Conservation (phyloP, 495 filamentous ascomycete genomes). For the Durotheca rogersii region DNA sequence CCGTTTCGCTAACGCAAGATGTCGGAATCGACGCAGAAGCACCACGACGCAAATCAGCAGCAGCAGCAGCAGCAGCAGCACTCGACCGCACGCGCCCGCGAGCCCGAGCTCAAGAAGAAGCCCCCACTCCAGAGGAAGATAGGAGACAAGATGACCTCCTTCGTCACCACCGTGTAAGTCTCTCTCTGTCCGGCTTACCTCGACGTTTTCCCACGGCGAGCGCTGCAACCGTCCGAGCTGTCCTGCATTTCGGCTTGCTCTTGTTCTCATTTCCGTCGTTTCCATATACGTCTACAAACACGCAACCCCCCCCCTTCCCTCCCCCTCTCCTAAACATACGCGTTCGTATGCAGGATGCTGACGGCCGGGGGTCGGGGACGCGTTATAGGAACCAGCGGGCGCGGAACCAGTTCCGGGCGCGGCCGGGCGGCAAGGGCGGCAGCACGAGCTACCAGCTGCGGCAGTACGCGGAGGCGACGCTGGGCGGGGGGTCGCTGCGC, state of each 20-base stretch:
- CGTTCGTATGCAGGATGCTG: too few species aligned
- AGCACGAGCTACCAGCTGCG: conserved; percentile 93
- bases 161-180: conserved; percentile 54
- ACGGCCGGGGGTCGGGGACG: too few species aligned
- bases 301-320: too few species aligned
- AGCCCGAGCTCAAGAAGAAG: neutral
- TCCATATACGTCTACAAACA: too few species aligned
- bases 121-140: conserved; percentile 18
- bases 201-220: too few species aligned
- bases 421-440: conserved; percentile 79
- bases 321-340: conserved; percentile 24
- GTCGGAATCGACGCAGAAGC: neutral
- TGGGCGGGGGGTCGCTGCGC: conserved; percentile 89
- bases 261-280: too few species aligned
- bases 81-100: too few species aligned
- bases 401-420: conserved; percentile 87
- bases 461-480: conserved; percentile 95
- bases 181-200: too few species aligned
- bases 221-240: too few species aligned
- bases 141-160: conserved; percentile 47
- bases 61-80: neutral
- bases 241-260: too few species aligned
- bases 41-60: too few species aligned
- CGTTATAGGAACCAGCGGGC: conserved; percentile 91
- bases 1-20: conserved; percentile 15